Evolutionary conservation across 73 alveolate species (phyloP), one percentile per base, ranked within the genome.

Genomic region (Halteria grandinella): DNA sequence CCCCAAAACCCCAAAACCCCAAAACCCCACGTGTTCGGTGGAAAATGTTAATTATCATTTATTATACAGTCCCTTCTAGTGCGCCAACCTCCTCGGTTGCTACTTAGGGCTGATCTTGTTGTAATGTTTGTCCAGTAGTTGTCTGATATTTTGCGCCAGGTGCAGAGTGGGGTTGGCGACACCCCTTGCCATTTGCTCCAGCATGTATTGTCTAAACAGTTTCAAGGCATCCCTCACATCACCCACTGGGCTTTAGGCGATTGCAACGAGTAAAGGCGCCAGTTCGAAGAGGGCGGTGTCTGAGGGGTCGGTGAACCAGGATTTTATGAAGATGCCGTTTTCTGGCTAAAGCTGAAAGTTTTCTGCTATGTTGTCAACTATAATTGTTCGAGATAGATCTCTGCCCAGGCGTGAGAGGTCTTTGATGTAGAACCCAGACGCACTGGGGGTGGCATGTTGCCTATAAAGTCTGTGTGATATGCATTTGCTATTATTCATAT

Each of bases 141-240:
- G 69, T 45, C 47, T 66, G 17, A 66, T 66, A 45, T 66, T 66
- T 66, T 66, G 29, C 17, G 80, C 50, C 54, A 66, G 25, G 6
- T 44, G 50, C 25, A n/a, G 7, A 14, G 80, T 66, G 57, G 85
- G 96, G 76, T 79, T 78, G 53, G 24, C 74, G 52, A 88, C 80
- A 81, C 87, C 98, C 85, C 69, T 86, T 55, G 81, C 82, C 87
- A 92, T 92, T 64, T 66, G 71, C 54, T 89, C 89, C 18, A 92
- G 80, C 92, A 89, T 85, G 37, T 92, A 88, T 71, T 83, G 90
- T 75, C 98, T 85, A 29, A 89, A 86, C 31, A 82, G 58, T 80
- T 95, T 92, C 44, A 92, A 69, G 49, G 94, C 92, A 32, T 62
- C 88, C 55, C 96, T 89, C 18, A 92, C 96, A 89, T 92, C 98